phyloP scores from a whole-genome alignment of 805 yeast genomes.

The Lachancea nothofagi region DNA sequence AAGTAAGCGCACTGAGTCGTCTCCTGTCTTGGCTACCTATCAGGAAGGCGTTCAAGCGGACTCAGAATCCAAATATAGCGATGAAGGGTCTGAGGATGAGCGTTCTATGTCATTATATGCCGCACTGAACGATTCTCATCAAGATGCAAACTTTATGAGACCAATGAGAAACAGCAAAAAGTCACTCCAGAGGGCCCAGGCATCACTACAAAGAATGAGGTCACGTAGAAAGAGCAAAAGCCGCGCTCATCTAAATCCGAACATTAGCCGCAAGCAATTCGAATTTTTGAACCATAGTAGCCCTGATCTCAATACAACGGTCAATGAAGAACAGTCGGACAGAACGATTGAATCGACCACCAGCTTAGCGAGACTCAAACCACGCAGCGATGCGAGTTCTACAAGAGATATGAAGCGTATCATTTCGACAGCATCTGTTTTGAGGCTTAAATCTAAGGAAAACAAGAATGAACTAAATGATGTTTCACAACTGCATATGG shows the following conservation, averaged over 20 bases:
- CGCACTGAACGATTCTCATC: conserved; percentile 39
- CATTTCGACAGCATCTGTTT: conserved; percentile 7
- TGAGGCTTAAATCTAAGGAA: conserved; percentile 11
- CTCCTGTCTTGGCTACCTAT: conserved; percentile 2
- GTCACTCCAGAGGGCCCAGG: conserved; percentile 59
- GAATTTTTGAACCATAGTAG: conserved; percentile 29
- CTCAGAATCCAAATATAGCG: conserved; percentile 2
- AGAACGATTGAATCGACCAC: conserved; percentile 5
- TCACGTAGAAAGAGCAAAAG: conserved; percentile 51
- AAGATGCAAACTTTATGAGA: conserved; percentile 33
- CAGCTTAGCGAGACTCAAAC: conserved; percentile 4
- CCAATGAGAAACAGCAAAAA: conserved; percentile 38
- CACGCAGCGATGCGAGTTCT: conserved; percentile 9
- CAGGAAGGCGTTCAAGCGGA: not conserved
- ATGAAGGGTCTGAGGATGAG: conserved; percentile 48
- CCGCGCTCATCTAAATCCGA: conserved; percentile 33
- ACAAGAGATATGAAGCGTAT: conserved; percentile 10
- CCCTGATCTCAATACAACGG: conserved; percentile 30
- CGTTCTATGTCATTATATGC: conserved; percentile 64
- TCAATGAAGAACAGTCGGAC: conserved; percentile 15
- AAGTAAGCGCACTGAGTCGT: conserved; percentile 6
- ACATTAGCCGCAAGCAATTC: conserved; percentile 24
- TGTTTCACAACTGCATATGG: conserved; percentile 40
- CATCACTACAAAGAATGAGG: conserved; percentile 55
- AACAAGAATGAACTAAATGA: conserved; percentile 32